Conservation (phyloP, 331 rosid genomes). For the Quercus tomentella region DNA sequence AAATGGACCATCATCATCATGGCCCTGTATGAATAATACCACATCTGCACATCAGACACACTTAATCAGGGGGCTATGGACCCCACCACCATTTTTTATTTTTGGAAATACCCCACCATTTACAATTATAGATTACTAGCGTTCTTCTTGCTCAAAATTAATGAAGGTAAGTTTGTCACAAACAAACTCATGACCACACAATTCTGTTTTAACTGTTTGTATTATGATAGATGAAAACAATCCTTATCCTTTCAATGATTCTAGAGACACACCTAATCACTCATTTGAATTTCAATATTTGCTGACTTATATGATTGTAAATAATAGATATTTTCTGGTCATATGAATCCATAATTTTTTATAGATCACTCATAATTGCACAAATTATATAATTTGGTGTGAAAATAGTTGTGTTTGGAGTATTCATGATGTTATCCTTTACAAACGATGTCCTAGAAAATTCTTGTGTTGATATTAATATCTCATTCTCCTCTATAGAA, state of each 20-base stretch:
- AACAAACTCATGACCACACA: background rate
- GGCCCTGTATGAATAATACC: conserved; percentile 33
- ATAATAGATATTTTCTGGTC: no score
- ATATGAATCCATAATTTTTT: no score
- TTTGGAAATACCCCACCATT: background rate
- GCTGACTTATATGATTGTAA: no score
- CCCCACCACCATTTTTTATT: conserved; percentile 25
- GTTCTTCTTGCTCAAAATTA: background rate
- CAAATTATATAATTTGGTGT: no score
- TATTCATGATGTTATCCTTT: background rate
- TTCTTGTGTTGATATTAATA: background rate
- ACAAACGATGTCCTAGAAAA: background rate
- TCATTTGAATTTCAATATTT: no score
- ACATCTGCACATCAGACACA: conserved; percentile 38
- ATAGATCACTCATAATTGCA: no score
- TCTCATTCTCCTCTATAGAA: background rate
- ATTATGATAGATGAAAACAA: background rate
- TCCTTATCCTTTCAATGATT: background rate
- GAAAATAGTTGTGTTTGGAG: no score
- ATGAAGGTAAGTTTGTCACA: background rate
- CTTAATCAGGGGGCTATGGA: conserved; percentile 21
- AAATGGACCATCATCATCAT: conserved; percentile 41
- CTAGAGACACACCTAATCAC: no score
- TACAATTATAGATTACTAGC: background rate
- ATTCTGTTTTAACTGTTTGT: background rate